Base-by-base conservation (phyloP, 2,329 filamentous ascomycete species). In the Penicillium corylophilum region DNA sequence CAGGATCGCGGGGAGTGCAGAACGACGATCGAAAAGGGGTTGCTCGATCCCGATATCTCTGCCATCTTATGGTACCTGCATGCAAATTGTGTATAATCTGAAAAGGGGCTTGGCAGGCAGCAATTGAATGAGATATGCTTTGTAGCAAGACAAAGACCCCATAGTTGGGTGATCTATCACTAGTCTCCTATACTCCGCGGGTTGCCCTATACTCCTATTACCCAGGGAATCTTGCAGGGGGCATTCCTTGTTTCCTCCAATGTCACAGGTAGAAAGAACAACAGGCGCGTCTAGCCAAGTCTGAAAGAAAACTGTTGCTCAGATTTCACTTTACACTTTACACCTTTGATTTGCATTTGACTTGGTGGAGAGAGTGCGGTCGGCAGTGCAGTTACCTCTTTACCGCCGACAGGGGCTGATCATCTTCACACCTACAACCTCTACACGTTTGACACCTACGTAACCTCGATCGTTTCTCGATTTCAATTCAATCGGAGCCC, bases 1-100 rank as follows among this genome's bases (percentile, higher is more conserved):
- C 46, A 57, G 46, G 46, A 61, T 59, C 58, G 60, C 59, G 60
- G 59, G 59, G 59, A 53, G 50, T 58, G 54, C 54, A 60, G 54
- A 54, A 53, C 9, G 56, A 45, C 51, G 56, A 60, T 61, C 56
- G 53, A 52, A 57, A 58, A 54, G 51, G 59, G 54, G 51, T 22
- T 22, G 35, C 16, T 38, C 2, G 20, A 29, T 24, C n/a, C 47
- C 48, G 24, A 46, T 48, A 51, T 49, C 40, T 44, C 16, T 26
- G 26, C 40, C 20, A 24, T 40, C n/a, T 16, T 20, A 36, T 43
- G 26, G 50, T 56, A 56, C 54, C 54, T 56, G 54, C 54, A 56
- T 35, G 28, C 24, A 18, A 13, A 47, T 36, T 22, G 45, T 13
- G 23, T 16, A 41, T n/a, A 13, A 13, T 10, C 10, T 26, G 22